Base-by-base conservation (phyloP, 176 grass and related monocot species). In the Aegilops speltoides region DNA sequence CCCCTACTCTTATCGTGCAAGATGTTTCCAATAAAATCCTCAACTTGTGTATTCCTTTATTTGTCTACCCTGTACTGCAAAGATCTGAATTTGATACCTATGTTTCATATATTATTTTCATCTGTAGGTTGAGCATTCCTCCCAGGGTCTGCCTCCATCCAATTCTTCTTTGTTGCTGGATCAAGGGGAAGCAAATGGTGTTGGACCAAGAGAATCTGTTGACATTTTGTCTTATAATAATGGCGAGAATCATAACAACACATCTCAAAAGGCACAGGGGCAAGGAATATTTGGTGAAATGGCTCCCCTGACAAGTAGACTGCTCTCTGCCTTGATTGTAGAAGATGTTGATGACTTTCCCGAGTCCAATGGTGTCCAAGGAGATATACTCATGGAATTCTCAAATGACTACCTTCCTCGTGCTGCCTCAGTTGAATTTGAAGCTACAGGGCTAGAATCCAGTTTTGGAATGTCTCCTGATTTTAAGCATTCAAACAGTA, bases 271-370 rank as follows among this genome's bases (percentile, higher is more conserved):
- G 60, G 32, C 76, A 64, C 68, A 81, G 76, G 80, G 80, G 33
- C 84, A 89, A 67, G 87, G 79, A 59, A 91, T 84, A 89, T 76
- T 83, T 75, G 89, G 84, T 75, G 78, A 77, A 89, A 84, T 88
- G 70, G 64, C 86, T 74, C 86, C 93, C 38, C 71, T 95, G 48
- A 87, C 93, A 46, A 89, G 92, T 20, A 92, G 77, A 79, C 86
- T 95, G 60, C 89, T 95, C 61, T 93, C 93, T 41, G 91, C 93
- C 64, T 87, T 95, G 29, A 93, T 95, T 85, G 73, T 89, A 64
- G 89, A 92, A 82, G 88, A 95, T 74, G 93, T 68, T 2, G 83
- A 84, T 83, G 79, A 93, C 46, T 64, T 79, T 16, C 64, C 81
- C 37, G 87, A 89, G 56, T 89, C 77, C 68, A 85, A 77, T 79